Evolutionary conservation across 805 yeast species (phyloP).

Genomic region (Ascoidea asiatica): DNA sequence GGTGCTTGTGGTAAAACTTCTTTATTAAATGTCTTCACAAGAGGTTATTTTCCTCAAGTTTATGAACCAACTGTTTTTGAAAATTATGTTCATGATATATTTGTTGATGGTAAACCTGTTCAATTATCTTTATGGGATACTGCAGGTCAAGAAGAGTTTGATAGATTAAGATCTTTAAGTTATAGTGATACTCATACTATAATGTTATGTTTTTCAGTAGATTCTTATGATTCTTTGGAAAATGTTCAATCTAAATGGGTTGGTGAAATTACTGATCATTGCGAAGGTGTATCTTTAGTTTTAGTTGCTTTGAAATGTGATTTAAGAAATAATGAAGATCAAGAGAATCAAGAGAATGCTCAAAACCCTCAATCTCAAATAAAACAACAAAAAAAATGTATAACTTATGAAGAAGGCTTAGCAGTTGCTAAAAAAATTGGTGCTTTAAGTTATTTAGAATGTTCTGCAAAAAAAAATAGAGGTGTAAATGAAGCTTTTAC

Average conservation of each 20-base stretch:
- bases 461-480: conserved; percentile 90
- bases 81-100: conserved; percentile 93
- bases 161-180: conserved; percentile 79
- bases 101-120: conserved; percentile 86
- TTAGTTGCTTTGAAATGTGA: conserved; percentile 93
- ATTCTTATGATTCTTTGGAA: conserved; percentile 85
- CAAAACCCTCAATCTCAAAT: conserved; percentile 19
- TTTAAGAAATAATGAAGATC: conserved; percentile 58
- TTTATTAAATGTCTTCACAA: conserved; percentile 82
- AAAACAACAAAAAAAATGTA: conserved; percentile 33
- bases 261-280: conserved; percentile 91
- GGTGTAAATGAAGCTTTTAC: conserved; percentile 99
- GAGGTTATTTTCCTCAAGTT: conserved; percentile 97
- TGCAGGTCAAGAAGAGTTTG: conserved; percentile 98
- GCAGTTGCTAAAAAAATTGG: conserved; percentile 88
- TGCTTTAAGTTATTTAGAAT: conserved; percentile 87
- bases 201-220: conserved; percentile 91
- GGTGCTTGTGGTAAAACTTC: conserved; percentile 99
- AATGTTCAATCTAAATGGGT: conserved; percentile 96
- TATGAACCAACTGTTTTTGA: conserved; percentile 98
- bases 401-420: conserved; percentile 87
- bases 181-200: conserved; percentile 95
- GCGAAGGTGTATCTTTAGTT: conserved; percentile 90
- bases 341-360: conserved; percentile 23
- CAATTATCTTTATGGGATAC: conserved; percentile 96